A percentile compares a stretch with the other conserved stretches of the same genome.
These are phyloP conservation scores for Entophlyctis luteolus DNA, from an alignment of 192 early-diverging fungal genomes.

Conservation along the genomic window DNA sequence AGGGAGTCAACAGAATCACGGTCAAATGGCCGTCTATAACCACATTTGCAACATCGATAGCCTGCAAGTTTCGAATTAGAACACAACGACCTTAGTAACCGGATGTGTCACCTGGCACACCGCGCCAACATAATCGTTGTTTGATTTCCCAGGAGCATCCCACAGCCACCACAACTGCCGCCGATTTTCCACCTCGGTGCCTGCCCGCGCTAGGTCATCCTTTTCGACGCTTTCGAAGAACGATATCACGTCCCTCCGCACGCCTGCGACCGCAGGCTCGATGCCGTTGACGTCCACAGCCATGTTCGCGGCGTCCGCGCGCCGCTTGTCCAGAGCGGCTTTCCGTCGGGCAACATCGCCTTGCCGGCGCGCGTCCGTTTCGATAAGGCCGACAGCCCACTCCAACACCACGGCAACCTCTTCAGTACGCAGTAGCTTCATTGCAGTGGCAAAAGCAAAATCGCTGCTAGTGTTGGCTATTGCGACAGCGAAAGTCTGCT, in stretches of 20 bases:
- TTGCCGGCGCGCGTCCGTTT: slow-evolving; percentile 6
- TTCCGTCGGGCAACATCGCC: slow-evolving; percentile 1
- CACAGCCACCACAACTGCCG: slow-evolving; percentile 30
- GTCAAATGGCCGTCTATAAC: slow-evolving; percentile 22
- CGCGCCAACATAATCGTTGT: slow-evolving; percentile 9
- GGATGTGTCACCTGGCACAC: slow-evolving; percentile 1
- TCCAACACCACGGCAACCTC: slow-evolving; percentile 4
- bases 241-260: not conserved
- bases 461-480: slow-evolving; percentile 17
- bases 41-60: slow-evolving; percentile 16
- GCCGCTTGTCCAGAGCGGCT: not conserved
- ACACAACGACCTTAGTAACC: not conserved
- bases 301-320: not conserved
- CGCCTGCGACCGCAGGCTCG: not conserved
- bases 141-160: slow-evolving; percentile 22
- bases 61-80: not conserved
- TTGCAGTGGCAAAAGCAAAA: slow-evolving; percentile 4
- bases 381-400: slow-evolving; percentile 13
- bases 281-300: not conserved
- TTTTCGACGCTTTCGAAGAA: slow-evolving; percentile 7
- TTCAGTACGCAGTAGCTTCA: slow-evolving; percentile 5
- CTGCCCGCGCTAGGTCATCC: not conserved
- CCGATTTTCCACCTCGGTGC: slow-evolving; percentile 2
- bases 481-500: slow-evolving; percentile 9
- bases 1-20: slow-evolving; percentile 18